Percentiles rank a stretch among this genome's conserved stretches.
phyloP scores from a whole-genome alignment of 2,329 filamentous ascomycete genomes.

The Fusarium buxicola region DNA sequence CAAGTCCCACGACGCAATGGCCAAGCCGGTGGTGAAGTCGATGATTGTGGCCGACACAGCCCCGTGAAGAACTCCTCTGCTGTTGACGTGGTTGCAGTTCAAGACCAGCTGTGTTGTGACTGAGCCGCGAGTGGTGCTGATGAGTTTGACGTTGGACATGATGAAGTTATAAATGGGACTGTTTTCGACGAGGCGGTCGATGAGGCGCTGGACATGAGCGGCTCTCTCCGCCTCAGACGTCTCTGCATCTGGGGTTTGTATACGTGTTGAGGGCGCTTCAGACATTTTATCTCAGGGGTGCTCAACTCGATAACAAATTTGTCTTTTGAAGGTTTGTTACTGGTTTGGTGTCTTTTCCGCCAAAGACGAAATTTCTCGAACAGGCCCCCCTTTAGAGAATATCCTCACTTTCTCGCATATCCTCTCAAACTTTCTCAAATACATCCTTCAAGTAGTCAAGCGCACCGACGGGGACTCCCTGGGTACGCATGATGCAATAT shows the following conservation, averaged over 20 bases:
- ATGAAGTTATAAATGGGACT: slow-evolving; percentile 64
- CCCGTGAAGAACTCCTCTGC: slow-evolving; percentile 75
- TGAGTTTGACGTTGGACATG: slow-evolving; percentile 57
- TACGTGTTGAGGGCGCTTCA: slow-evolving; percentile 24
- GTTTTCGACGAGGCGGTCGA: slow-evolving; percentile 54
- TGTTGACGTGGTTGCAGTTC: slow-evolving; percentile 72
- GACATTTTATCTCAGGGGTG: slow-evolving; percentile 23
- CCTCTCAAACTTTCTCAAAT: slow-evolving; percentile 34
- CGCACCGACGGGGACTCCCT: slow-evolving; percentile 70
- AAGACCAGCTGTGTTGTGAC: slow-evolving; percentile 63
- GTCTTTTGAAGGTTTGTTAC: background rate
- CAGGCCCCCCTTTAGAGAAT: slow-evolving; percentile 45
- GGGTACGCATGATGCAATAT: slow-evolving; percentile 66
- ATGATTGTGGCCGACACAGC: slow-evolving; percentile 77
- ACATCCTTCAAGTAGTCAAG: slow-evolving; percentile 59
- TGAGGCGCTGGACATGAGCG: slow-evolving; percentile 49
- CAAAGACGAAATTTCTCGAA: slow-evolving; percentile 33
- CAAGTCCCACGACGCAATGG: slow-evolving; percentile 74
- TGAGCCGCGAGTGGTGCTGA: slow-evolving; percentile 58
- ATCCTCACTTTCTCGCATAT: slow-evolving; percentile 41
- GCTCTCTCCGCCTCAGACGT: slow-evolving; percentile 22
- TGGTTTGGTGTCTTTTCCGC: background rate
- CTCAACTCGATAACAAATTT: background rate
- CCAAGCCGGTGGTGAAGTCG: slow-evolving; percentile 79
- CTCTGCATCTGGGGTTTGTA: slow-evolving; percentile 26